Evolutionary conservation across 2,329 filamentous ascomycete species (phyloP), one percentile per base, ranked within the genome.

Genomic region (Pestalotiopsis sp.): DNA sequence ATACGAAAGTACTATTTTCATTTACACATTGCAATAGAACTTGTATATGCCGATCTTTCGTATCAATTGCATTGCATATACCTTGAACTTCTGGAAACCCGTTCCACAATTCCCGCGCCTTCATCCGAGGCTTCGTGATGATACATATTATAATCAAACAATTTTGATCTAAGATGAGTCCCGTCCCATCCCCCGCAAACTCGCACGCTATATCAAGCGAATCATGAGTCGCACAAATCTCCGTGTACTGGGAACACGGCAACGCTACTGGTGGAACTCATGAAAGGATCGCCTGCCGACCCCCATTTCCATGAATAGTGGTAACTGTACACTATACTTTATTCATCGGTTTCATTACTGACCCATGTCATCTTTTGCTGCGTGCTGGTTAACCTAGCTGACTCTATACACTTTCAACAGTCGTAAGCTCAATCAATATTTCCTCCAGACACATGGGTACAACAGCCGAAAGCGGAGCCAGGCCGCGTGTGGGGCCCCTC

Each of bases 381-480:
- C 7, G 14, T 49, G n/a, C 41, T 9, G 45, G n/a, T n/a, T n/a
- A 20, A 17, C 17, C 9, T 52, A 52, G 17, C 14, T 12, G 45
- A 20, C 31, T 52, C 45, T n/a, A 5, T 49, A 14, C 41, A 14
- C 41, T 49, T 11, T 9, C 6, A 17, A 45, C 7, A 9, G 45
- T 52, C 17, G 14, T 20, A 36, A n/a, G 45, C 20, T n/a, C 45
- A 52, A 52, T 52, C 17, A 52, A 52, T 23, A n/a, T 23, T n/a
- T n/a, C 17, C 3, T 52, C 17, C n/a, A n/a, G 17, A 52, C 45
- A 20, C 17, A 52, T 52, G 45, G 20, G 17, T 39, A 36, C 12
- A 27, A 61, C 27, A 62, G 61, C 61, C 61, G 61, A 64, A n/a
- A 64, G 39, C 63, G 41, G 63, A 65, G 49, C 20, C 49, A 57